These are phyloP conservation scores for Diutina scorzettiae DNA, from an alignment of 1,139 yeast species.

Conservation along the genomic window DNA sequence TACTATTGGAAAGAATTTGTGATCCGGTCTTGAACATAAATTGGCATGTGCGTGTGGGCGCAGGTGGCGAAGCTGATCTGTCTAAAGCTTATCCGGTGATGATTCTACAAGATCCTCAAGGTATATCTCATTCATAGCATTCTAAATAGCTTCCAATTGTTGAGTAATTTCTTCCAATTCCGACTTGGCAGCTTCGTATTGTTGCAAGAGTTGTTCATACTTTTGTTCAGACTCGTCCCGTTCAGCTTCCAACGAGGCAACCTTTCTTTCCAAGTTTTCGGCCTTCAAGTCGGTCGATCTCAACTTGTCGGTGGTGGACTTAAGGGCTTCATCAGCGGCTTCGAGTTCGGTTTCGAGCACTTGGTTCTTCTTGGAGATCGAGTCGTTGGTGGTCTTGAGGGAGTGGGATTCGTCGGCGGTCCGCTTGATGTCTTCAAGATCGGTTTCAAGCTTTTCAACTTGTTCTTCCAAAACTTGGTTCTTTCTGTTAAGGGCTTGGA, in stretches of 20 bases:
- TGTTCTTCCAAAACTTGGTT: constrained; percentile 84
- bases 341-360: constrained; percentile 91
- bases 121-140: no score
- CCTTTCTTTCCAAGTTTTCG: constrained; percentile 94
- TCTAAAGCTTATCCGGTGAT: no score
- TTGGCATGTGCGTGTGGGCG: no score
- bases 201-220: constrained; percentile 76
- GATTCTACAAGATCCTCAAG: no score
- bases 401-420: constrained; percentile 90
- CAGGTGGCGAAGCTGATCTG: no score
- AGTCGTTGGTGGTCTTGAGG: constrained; percentile 80
- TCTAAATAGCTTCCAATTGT: constrained; percentile 83
- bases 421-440: constrained; percentile 71
- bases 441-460: constrained; percentile 78
- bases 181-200: constrained; percentile 72
- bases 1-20: no score
- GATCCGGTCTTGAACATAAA: no score
- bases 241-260: constrained; percentile 82
- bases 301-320: constrained; percentile 87
- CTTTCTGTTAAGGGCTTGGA: constrained; percentile 85
- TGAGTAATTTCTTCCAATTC: constrained; percentile 91
- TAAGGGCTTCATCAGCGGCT: constrained; percentile 81
- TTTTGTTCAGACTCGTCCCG: constrained; percentile 88
- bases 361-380: constrained; percentile 84
- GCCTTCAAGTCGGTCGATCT: constrained; percentile 95